These are phyloP conservation scores for Pseudogymnoascus sp. DNA, from an alignment of 2,329 filamentous ascomycete genomes.

Conservation along the genomic window DNA sequence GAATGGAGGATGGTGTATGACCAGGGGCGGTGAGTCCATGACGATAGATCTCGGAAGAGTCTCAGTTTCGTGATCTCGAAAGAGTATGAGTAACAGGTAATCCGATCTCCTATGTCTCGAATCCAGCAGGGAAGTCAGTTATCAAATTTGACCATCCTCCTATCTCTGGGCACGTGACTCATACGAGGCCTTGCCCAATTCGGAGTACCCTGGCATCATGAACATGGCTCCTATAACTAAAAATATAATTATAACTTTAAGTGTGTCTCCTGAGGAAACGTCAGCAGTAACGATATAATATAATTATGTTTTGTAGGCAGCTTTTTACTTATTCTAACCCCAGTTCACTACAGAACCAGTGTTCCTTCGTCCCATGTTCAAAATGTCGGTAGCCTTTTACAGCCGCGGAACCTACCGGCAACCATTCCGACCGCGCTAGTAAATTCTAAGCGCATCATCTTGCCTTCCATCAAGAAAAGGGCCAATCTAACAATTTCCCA, in stretches of 20 bases:
- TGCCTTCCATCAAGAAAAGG: slow-evolving; percentile 7
- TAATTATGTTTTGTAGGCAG: background rate
- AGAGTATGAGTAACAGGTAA: background rate
- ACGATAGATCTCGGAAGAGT: background rate
- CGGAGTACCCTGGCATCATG: background rate
- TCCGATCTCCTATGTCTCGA: background rate
- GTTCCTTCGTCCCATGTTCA: background rate
- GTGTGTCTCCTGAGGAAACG: background rate
- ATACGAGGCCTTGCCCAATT: background rate
- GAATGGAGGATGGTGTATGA: background rate
- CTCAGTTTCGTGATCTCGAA: background rate
- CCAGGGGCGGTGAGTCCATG: background rate
- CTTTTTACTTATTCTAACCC: background rate
- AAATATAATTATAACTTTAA: background rate
- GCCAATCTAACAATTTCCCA: slow-evolving; percentile 6
- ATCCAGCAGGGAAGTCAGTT: background rate
- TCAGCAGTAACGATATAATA: background rate
- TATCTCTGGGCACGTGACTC: background rate
- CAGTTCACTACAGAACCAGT: background rate
- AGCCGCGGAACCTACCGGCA: slow-evolving; percentile 6
- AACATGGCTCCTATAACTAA: background rate
- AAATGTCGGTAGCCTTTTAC: background rate
- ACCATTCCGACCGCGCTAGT: slow-evolving; percentile 8
- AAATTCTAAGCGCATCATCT: slow-evolving; percentile 9
- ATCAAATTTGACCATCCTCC: background rate